A percentile compares a stretch with the other conserved stretches of the same genome.
These are phyloP conservation scores for Blumeriella jaapii DNA, from an alignment of 2,329 filamentous ascomycete species.

Conservation along the genomic window DNA sequence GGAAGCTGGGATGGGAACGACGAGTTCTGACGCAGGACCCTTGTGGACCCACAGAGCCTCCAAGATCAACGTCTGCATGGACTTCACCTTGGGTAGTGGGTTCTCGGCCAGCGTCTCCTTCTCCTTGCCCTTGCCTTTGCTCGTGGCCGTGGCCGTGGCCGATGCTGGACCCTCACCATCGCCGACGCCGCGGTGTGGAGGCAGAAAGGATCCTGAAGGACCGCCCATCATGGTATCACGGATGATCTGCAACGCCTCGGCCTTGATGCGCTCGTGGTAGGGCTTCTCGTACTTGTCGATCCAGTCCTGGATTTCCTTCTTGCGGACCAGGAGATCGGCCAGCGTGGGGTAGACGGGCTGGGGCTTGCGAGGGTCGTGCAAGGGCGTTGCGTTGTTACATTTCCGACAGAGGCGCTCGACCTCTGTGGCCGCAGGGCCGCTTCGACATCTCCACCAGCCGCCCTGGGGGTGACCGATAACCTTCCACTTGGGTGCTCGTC, in stretches of 20 bases:
- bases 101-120: not conserved
- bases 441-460: constrained; percentile 25
- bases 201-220: not conserved
- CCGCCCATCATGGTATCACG: constrained; percentile 1
- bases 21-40: constrained; percentile 2
- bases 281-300: not conserved
- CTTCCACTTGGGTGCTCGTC: constrained; percentile 16
- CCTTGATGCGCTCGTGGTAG: constrained; percentile 3
- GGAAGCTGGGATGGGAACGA: no score
- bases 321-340: not conserved
- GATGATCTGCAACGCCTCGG: constrained; percentile 6
- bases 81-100: not conserved
- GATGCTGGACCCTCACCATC: not conserved
- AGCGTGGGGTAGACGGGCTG: not conserved
- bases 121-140: not conserved
- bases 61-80: not conserved
- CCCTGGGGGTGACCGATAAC: constrained; percentile 10
- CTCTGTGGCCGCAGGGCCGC: constrained; percentile 7
- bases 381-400: constrained; percentile 6
- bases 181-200: not conserved
- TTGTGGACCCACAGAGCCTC: constrained; percentile 4
- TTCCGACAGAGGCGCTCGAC: constrained; percentile 15
- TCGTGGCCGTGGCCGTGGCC: not conserved
- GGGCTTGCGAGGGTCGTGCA: not conserved
- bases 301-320: not conserved